These are phyloP conservation scores for Friedmanniomyces simplex DNA, from an alignment of 495 filamentous ascomycete species.

Conservation along the genomic window DNA sequence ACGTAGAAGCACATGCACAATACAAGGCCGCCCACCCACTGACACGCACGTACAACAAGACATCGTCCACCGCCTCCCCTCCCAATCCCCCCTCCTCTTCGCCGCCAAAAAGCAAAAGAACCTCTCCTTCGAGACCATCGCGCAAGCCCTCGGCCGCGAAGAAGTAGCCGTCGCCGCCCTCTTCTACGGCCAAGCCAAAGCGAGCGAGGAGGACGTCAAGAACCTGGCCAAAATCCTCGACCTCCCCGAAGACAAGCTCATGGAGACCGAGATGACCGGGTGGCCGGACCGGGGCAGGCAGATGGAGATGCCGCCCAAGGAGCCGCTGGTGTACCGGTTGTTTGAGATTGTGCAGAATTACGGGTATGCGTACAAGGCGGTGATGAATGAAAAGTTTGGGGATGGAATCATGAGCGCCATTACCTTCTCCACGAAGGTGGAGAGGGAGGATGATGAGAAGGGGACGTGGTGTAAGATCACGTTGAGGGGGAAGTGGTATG, in stretches of 20 bases:
- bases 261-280: conserved; percentile 49
- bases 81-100: conserved; percentile 69
- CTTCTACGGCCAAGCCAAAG: conserved; percentile 87
- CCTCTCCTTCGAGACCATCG: conserved; percentile 76
- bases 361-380: conserved; percentile 90
- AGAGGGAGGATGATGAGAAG: conserved; percentile 85
- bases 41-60: too few relatives aligned
- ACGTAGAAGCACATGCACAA: too few relatives aligned
- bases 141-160: conserved; percentile 60
- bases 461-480: conserved; percentile 90
- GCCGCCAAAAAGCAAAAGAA: conserved; percentile 63
- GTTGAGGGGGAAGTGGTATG: conserved; percentile 85
- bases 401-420: conserved; percentile 99
- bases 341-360: conserved; percentile 99
- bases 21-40: too few relatives aligned
- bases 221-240: conserved; percentile 59
- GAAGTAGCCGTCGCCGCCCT: conserved; percentile 87
- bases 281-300: conserved; percentile 73
- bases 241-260: conserved; percentile 46
- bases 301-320: conserved; percentile 86
- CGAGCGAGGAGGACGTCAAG: conserved; percentile 64
- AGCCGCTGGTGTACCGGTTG: conserved; percentile 86
- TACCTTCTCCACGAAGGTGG: conserved; percentile 81
- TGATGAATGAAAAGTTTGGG: conserved; percentile 97
- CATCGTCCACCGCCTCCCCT: conserved; percentile 42